Conservation (phyloP, 2,329 filamentous ascomycete species). For the Orbilia blumenaviensis region DNA sequence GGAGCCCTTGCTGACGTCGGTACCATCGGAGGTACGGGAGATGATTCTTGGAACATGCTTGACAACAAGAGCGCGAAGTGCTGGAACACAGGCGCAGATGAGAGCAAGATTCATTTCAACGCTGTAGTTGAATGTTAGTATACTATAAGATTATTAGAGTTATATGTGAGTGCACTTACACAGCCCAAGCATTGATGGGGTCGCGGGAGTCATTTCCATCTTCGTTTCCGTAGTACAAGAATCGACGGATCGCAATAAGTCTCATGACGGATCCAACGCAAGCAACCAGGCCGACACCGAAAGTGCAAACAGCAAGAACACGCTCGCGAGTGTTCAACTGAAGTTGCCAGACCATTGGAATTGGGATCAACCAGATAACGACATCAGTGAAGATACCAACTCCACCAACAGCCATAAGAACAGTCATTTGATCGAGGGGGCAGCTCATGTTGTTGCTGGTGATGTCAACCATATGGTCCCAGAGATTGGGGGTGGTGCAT, state of each 20-base stretch:
- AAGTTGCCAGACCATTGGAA: constrained; percentile 51
- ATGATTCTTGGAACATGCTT: constrained; percentile 43
- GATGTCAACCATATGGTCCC: constrained; percentile 48
- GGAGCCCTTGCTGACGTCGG: constrained; percentile 51
- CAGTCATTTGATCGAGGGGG: constrained; percentile 48
- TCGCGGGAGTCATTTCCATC: constrained; percentile 47
- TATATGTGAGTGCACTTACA: constrained; percentile 28
- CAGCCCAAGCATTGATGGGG: constrained; percentile 49
- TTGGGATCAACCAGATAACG: constrained; percentile 48
- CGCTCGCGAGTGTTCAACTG: constrained; percentile 48
- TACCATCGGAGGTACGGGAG: constrained; percentile 46
- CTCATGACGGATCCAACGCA: constrained; percentile 46
- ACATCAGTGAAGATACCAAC: constrained; percentile 51
- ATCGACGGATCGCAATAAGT: constrained; percentile 29
- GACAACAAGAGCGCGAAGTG: constrained; percentile 46
- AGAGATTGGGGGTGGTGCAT: constrained; percentile 39
- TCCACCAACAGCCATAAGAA: constrained; percentile 47
- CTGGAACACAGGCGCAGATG: constrained; percentile 49
- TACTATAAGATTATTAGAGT: not conserved
- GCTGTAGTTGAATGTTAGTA: constrained; percentile 29
- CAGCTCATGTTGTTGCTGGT: constrained; percentile 32
- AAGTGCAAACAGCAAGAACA: constrained; percentile 45
- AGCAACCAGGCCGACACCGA: constrained; percentile 46
- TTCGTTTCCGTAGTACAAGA: constrained; percentile 51
- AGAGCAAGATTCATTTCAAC: constrained; percentile 54